Percentiles rank a stretch among this genome's conserved stretches.
Conservation (phyloP, 1,284 basidiomycete genomes). For the Macrocystidia cucumis region DNA sequence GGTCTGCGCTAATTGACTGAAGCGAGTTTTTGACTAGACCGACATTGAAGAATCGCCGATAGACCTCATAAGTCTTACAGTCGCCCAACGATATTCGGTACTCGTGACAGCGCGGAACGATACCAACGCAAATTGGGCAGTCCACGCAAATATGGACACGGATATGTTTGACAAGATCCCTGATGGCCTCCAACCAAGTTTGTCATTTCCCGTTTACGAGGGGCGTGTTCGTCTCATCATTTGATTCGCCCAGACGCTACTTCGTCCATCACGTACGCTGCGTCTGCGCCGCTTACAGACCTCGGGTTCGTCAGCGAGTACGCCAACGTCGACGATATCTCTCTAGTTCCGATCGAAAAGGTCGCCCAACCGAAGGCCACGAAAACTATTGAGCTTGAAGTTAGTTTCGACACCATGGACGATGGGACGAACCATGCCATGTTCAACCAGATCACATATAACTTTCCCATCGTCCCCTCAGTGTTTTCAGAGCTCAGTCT, state of each 20-base stretch:
- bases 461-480: constrained; percentile 62
- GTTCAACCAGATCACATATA: constrained; percentile 71
- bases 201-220: constrained; percentile 16
- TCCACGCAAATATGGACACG: constrained; percentile 87
- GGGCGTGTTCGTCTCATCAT: not conserved
- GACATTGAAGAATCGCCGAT: constrained; percentile 70
- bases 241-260: constrained; percentile 54
- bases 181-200: constrained; percentile 64
- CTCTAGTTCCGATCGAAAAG: constrained; percentile 47
- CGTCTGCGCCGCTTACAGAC: constrained; percentile 40
- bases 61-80: constrained; percentile 67
- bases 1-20: not conserved
- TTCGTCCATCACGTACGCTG: constrained; percentile 61
- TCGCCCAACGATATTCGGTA: constrained; percentile 92
- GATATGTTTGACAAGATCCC: constrained; percentile 85
- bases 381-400: constrained; percentile 48
- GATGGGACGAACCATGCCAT: constrained; percentile 76
- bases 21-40: constrained; percentile 32
- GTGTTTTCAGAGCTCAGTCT: constrained; percentile 73
- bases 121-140: constrained; percentile 75
- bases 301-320: constrained; percentile 45
- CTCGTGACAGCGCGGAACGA: constrained; percentile 88
- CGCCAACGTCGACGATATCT: constrained; percentile 50
- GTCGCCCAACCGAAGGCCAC: constrained; percentile 38
- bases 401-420: constrained; percentile 64